Conservation (phyloP, 2,329 filamentous ascomycete genomes). For the Capronia coronata region DNA sequence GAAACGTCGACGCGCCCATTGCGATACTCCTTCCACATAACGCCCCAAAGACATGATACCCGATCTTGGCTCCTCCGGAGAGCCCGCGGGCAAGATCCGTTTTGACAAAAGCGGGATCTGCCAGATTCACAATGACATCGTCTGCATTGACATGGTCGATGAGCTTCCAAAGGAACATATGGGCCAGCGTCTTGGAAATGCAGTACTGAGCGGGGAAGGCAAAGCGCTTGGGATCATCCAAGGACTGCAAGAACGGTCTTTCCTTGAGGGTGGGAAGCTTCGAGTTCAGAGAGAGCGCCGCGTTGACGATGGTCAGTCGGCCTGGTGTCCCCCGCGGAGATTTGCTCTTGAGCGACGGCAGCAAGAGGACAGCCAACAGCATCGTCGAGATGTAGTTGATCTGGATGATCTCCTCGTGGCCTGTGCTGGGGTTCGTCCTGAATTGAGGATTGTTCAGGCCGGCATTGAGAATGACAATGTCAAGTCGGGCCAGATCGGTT, state of each 20-base stretch:
- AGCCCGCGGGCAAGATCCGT: conserved; percentile 39
- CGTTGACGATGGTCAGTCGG: conserved; percentile 22
- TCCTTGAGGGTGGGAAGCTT: conserved; percentile 22
- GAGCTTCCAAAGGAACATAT: conserved; percentile 37
- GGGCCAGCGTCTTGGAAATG: conserved; percentile 33
- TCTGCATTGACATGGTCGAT: conserved; percentile 36
- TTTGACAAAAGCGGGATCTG: conserved; percentile 42
- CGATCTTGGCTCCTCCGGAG: conserved; percentile 4
- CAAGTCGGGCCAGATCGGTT: conserved; percentile 35
- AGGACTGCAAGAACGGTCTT: conserved; percentile 27
- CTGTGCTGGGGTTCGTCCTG: conserved; percentile 28
- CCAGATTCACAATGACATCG: conserved; percentile 43
- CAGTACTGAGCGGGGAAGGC: conserved; percentile 26
- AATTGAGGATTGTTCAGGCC: conserved; percentile 31
- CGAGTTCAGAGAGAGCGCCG: conserved; percentile 22
- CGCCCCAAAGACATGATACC: conserved; percentile 26
- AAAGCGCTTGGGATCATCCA: conserved; percentile 32
- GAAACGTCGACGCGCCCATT: conserved; percentile 43
- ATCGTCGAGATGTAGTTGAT: conserved; percentile 30
- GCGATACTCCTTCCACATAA: conserved; percentile 32
- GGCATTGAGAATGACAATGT: conserved; percentile 45
- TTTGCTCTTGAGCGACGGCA: conserved; percentile 31
- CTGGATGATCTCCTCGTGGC: conserved; percentile 40
- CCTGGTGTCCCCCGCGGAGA: conserved; percentile 14
- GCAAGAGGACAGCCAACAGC: conserved; percentile 28